Conservation (phyloP, 352 stramenopile genomes). For the Globisporangium heterothallicum region DNA sequence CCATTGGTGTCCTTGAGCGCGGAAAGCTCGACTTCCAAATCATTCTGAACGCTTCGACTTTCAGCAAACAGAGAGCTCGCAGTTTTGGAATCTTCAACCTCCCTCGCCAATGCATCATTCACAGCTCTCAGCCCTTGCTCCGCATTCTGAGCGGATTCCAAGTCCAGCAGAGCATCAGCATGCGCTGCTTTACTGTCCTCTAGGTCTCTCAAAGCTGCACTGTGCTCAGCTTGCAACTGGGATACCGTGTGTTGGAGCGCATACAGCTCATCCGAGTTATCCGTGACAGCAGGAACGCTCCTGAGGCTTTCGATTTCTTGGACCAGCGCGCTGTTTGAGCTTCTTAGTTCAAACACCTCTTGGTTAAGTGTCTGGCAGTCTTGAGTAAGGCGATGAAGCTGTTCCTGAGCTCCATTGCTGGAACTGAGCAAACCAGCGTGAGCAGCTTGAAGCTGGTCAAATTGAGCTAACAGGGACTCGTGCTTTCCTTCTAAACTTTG, state of each 20-base stretch:
- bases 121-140: conserved; percentile 28
- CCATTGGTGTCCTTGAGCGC: conserved; percentile 11
- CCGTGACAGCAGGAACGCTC: not conserved
- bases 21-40: conserved; percentile 9
- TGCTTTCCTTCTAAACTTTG: conserved; percentile 23
- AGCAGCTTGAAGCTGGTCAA: conserved; percentile 8
- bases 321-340: not conserved
- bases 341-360: conserved; percentile 6
- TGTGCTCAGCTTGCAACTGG: conserved; percentile 22
- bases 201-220: conserved; percentile 15
- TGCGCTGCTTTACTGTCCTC: conserved; percentile 12
- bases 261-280: conserved; percentile 4
- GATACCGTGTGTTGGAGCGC: conserved; percentile 24
- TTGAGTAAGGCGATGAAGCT: conserved; percentile 7
- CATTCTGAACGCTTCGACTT: conserved; percentile 9
- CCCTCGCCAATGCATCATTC: conserved; percentile 21
- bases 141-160: conserved; percentile 17
- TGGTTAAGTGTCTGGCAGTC: conserved; percentile 28
- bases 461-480: conserved; percentile 15
- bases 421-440: conserved; percentile 4
- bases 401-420: conserved; percentile 8
- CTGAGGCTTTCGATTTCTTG: conserved; percentile 4
- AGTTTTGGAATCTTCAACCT: conserved; percentile 27
- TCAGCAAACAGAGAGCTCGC: conserved; percentile 15
- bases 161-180: not conserved